phyloP scores from a whole-genome alignment of 2,329 filamentous ascomycete genomes.

The Calycina herbarum region DNA sequence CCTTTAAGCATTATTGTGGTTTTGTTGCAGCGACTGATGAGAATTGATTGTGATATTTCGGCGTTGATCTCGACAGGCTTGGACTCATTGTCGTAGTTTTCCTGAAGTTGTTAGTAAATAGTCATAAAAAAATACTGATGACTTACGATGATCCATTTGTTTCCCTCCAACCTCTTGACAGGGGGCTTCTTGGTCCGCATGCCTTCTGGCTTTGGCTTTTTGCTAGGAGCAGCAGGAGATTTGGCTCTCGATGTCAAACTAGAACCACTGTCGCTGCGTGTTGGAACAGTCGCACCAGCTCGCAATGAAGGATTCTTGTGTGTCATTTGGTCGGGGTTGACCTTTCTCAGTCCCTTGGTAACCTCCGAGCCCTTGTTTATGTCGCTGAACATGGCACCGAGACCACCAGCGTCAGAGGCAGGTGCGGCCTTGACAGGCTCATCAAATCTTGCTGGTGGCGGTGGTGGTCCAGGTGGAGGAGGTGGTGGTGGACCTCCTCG shows the following conservation, averaged over 20 bases:
- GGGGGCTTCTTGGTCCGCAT: constrained; percentile 82
- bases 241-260: constrained; percentile 64
- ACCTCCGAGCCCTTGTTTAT: constrained; percentile 88
- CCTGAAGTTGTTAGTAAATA: constrained; percentile 47
- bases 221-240: constrained; percentile 85
- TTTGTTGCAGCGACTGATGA: constrained; percentile 90
- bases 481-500: constrained; percentile 57
- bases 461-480: constrained; percentile 55
- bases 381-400: constrained; percentile 87
- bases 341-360: constrained; percentile 85
- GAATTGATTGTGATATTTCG: constrained; percentile 79
- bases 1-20: constrained; percentile 85
- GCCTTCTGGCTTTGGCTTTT: constrained; percentile 82
- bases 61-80: constrained; percentile 80
- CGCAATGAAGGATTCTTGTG: constrained; percentile 95
- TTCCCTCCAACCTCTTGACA: constrained; percentile 77
- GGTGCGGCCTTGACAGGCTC: constrained; percentile 50
- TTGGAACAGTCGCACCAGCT: constrained; percentile 67
- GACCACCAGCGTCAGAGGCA: constrained; percentile 56
- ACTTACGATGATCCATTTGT: constrained; percentile 87
- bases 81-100: constrained; percentile 81
- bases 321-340: constrained; percentile 94
- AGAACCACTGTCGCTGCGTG: constrained; percentile 52
- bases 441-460: constrained; percentile 57
- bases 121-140: no score